A percentile compares a stretch with the other conserved stretches of the same genome.
phyloP scores from a whole-genome alignment of 2,329 filamentous ascomycete species.

The Pseudocercospora eumusae region DNA sequence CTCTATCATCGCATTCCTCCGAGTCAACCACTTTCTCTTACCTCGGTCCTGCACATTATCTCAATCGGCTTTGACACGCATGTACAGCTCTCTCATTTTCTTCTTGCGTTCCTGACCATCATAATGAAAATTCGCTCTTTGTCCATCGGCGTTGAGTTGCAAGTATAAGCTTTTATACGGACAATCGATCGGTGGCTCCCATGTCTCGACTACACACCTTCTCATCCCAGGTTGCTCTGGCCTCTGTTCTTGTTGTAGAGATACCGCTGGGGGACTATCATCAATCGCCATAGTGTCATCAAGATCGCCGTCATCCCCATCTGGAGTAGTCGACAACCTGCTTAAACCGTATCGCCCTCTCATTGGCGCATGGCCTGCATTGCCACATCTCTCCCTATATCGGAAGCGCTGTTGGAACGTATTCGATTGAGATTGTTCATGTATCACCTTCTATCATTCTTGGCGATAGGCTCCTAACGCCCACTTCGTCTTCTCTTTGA shows the following conservation, averaged over 20 bases:
- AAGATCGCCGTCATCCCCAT: not conserved
- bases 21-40: not conserved
- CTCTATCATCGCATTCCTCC: not conserved
- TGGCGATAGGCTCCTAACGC: slow-evolving; percentile 4
- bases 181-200: not conserved
- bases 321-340: not conserved
- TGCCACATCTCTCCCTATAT: not conserved
- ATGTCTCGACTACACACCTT: not conserved
- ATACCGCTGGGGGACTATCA: not conserved
- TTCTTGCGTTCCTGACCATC: not conserved
- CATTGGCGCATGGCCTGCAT: not conserved
- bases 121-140: not conserved
- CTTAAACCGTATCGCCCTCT: not conserved
- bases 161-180: not conserved
- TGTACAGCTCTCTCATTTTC: not conserved
- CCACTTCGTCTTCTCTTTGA: slow-evolving; percentile 34
- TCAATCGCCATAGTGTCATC: not conserved
- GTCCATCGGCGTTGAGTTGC: not conserved
- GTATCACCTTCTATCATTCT: not conserved
- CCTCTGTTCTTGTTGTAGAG: not conserved
- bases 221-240: not conserved
- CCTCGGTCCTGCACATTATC: not conserved
- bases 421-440: not conserved
- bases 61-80: not conserved
- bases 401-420: not conserved